Evolutionary conservation across 495 filamentous ascomycete genomes (phyloP), one percentile per base, ranked within the genome.

Genomic region (Amorphotheca resinae): DNA sequence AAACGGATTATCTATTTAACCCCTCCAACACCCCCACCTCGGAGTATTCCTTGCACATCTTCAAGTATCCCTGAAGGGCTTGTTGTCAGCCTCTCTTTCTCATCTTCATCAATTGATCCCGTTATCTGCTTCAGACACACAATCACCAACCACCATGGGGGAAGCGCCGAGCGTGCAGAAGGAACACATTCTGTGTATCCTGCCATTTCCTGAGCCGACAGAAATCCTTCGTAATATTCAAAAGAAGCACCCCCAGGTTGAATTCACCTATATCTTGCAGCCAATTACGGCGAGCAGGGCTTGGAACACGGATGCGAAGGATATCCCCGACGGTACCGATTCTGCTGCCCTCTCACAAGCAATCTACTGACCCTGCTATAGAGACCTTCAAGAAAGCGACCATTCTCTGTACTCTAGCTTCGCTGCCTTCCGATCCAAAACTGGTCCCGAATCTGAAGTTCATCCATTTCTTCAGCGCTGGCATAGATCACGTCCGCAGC

Each of bases 381-480:
- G n/a, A n/a, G n/a, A n/a, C n/a, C n/a, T n/a, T n/a, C n/a, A n/a
- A n/a, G n/a, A n/a, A n/a, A n/a, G 73, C 69, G n/a, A 84, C 77
- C 2, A 64, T 87, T 17, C 64, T 86, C 9, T 59, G 74, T 31
- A 83, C 81, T 0, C 70, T 77, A 15, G 55, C 59, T 11, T 50
- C 66, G 38, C 57, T 87, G 17, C 76, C 75, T 4, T 61, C 64
- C 4, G 56, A 61, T 9, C 54, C 60, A 0, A 56, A 65, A 14
- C 47, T 67, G n/a, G 67, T 61, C 0, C 70, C 66, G 8, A 76
- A 79, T 20, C 59, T 88, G 22, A 72, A 81, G 50, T 59, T 85
- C 33, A 74, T 93, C 26, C 87, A 94, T 49, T 67, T 86, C 18
- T 68, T 77, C 54, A 80, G 73, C 34, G 86, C 87, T 4, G 87